Percentiles rank a stretch among this genome's conserved stretches.
These are phyloP conservation scores for Pseudomassariella vexata DNA, from an alignment of 2,329 filamentous ascomycete genomes.

Conservation along the genomic window DNA sequence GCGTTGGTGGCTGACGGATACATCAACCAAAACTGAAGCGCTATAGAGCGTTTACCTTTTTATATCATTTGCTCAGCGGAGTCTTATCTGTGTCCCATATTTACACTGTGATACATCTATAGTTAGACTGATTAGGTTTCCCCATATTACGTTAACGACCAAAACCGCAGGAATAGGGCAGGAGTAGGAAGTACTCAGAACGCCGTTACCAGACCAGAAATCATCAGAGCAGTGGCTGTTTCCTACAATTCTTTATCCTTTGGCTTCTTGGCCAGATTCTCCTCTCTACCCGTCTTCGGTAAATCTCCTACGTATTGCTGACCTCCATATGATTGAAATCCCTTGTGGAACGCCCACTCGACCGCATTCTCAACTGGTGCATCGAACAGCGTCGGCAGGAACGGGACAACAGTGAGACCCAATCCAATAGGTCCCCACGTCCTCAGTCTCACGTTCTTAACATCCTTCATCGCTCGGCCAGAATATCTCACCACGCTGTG, in stretches of 20 bases:
- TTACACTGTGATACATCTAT: no score
- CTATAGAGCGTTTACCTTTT: no score
- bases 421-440: constrained; percentile 91
- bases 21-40: no score
- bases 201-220: no score
- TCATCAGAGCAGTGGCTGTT: no score
- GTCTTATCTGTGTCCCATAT: no score
- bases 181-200: no score
- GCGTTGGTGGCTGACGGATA: constrained; percentile 15
- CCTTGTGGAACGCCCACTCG: constrained; percentile 83
- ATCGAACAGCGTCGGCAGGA: constrained; percentile 80
- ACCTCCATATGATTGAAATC: constrained; percentile 68
- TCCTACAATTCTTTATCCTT: constrained; percentile 29
- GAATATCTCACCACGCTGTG: constrained; percentile 90
- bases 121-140: no score
- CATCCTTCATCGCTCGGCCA: constrained; percentile 75
- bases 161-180: no score
- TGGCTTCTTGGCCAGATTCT: constrained; percentile 37
- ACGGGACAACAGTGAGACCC: constrained; percentile 70
- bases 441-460: constrained; percentile 68
- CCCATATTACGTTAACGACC: no score
- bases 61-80: no score
- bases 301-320: constrained; percentile 47
- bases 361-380: constrained; percentile 88
- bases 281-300: constrained; percentile 48